These are phyloP conservation scores for Penicillium concentricum DNA, from an alignment of 2,329 filamentous ascomycete genomes.

Conservation along the genomic window DNA sequence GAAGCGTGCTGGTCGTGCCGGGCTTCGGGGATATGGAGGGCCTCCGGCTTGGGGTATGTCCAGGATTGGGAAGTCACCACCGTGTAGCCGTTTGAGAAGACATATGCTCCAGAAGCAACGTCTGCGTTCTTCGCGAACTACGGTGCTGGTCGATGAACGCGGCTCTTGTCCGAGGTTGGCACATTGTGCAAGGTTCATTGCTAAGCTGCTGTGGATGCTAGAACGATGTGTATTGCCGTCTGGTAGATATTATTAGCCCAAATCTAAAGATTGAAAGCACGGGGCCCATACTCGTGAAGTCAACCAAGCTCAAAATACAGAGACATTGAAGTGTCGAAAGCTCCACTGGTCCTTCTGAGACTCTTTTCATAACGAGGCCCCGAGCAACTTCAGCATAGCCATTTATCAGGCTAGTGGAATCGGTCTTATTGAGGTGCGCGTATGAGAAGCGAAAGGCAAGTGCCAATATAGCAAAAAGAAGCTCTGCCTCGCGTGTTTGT, in stretches of 20 bases:
- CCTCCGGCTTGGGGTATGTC: slow-evolving; percentile 38
- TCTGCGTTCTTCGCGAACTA: slow-evolving; percentile 33
- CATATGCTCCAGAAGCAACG: slow-evolving; percentile 47
- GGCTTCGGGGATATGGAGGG: slow-evolving; percentile 42
- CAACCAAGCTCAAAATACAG: slow-evolving; percentile 42
- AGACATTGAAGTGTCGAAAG: slow-evolving; percentile 46
- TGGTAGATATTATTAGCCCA: slow-evolving; percentile 13
- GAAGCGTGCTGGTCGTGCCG: slow-evolving; percentile 25
- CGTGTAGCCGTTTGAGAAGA: slow-evolving; percentile 46
- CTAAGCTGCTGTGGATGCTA: slow-evolving; percentile 46
- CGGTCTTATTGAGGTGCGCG: slow-evolving; percentile 19
- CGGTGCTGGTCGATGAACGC: slow-evolving; percentile 14
- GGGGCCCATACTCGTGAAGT: slow-evolving; percentile 40
- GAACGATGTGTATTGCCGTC: slow-evolving; percentile 49
- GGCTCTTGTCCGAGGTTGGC: slow-evolving; percentile 45
- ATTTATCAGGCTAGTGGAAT: slow-evolving; percentile 29
- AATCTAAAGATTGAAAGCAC: not conserved
- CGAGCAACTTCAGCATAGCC: slow-evolving; percentile 41
- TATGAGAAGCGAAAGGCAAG: slow-evolving; percentile 46
- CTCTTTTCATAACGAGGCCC: slow-evolving; percentile 39
- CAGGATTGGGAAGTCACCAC: slow-evolving; percentile 42
- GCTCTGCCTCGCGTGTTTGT: slow-evolving; percentile 37
- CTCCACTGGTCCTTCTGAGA: slow-evolving; percentile 42
- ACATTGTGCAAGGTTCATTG: slow-evolving; percentile 48
- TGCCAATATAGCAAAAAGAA: slow-evolving; percentile 41